Percentiles rank a stretch among this genome's conserved stretches.
These are phyloP conservation scores for Copromyces sp. DNA, from an alignment of 495 filamentous ascomycete species.

Conservation along the genomic window DNA sequence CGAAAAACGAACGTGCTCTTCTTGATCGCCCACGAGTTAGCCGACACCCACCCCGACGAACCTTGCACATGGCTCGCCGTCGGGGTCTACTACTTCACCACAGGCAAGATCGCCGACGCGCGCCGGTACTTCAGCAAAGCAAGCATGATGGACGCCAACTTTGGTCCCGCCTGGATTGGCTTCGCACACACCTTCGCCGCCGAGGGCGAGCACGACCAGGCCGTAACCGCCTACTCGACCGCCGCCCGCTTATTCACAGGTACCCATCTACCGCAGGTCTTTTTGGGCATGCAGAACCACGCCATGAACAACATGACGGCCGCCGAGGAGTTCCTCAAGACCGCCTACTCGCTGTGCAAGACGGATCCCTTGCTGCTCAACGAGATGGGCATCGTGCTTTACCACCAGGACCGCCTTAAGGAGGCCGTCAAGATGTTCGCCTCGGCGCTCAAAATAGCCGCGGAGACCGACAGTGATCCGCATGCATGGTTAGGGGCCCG, in stretches of 20 bases:
- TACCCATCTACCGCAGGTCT: slow-evolving; percentile 91
- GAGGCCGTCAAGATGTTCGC: slow-evolving; percentile 64
- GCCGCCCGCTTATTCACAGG: slow-evolving; percentile 93
- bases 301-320: slow-evolving; percentile 89
- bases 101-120: slow-evolving; percentile 82
- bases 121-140: slow-evolving; percentile 95
- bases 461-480: slow-evolving; percentile 69
- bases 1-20: slow-evolving; percentile 79
- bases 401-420: slow-evolving; percentile 74
- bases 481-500: slow-evolving; percentile 79
- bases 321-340: slow-evolving; percentile 90
- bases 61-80: slow-evolving; percentile 88
- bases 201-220: slow-evolving; percentile 98
- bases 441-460: slow-evolving; percentile 63
- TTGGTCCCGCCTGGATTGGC: slow-evolving; percentile 96
- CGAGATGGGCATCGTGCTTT: slow-evolving; percentile 88
- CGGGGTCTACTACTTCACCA: slow-evolving; percentile 88
- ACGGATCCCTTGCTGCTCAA: slow-evolving; percentile 86
- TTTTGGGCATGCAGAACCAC: slow-evolving; percentile 96
- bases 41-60: slow-evolving; percentile 84
- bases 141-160: slow-evolving; percentile 93
- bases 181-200: slow-evolving; percentile 99
- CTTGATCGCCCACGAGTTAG: slow-evolving; percentile 86
- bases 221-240: slow-evolving; percentile 94
- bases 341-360: slow-evolving; percentile 66